Conservation (phyloP, 805 yeast species). For the Monosporozyma solicola region DNA sequence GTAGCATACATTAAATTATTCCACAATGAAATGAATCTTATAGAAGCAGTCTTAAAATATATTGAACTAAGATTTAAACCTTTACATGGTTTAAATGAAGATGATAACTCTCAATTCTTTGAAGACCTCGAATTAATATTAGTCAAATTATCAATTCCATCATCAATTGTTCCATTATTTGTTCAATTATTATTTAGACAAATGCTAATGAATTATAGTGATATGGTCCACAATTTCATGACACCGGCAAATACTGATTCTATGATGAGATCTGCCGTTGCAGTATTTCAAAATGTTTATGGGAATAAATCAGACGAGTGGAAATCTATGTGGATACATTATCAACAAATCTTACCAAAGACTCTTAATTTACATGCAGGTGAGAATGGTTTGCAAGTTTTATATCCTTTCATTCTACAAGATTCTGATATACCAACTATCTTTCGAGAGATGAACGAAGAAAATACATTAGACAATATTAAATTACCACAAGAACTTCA, state of each 20-base stretch:
- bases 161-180: not conserved
- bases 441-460: conserved; percentile 8
- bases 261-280: not conserved
- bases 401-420: conserved; percentile 16
- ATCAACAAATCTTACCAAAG: not conserved
- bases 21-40: not conserved
- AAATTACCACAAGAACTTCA: conserved; percentile 15
- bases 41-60: not conserved
- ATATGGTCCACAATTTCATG: not conserved
- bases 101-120: not conserved
- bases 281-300: not conserved
- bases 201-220: not conserved
- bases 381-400: not conserved
- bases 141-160: not conserved
- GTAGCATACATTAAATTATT: not conserved
- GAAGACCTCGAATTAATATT: not conserved
- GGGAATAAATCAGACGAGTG: not conserved
- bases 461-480: not conserved
- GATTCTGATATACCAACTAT: conserved; percentile 14
- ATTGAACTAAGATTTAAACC: not conserved
- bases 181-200: not conserved
- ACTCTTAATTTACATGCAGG: not conserved
- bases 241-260: not conserved
- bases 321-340: not conserved
- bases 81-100: not conserved